Evolutionary conservation across 306 rosid species (phyloP), one percentile per base, ranked within the genome.

Genomic region (Prunus mira): DNA sequence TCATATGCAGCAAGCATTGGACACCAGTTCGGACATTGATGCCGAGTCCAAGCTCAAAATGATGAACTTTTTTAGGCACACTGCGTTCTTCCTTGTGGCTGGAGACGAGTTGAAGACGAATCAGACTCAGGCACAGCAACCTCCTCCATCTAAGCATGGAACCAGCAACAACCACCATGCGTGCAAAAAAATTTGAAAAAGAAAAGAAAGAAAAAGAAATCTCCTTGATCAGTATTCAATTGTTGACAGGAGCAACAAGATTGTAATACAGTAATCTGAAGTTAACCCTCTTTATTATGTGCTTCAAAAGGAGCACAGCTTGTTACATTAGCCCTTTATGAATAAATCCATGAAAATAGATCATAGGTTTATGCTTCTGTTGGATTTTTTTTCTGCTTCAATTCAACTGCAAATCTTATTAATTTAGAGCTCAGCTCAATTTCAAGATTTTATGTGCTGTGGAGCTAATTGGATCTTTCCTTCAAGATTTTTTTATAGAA

Each of bases 31-130:
- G 3, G 91, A 83, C 3, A 88, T 88, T 51, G 93, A 92, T 77
- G 83, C 87, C 63, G 97, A 89, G 66, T 90, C 97, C 5, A 95
- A 83, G 85, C 50, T 70, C 78, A 92, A 72, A 80, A 68, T 95
- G 85, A 72, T 72, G 60, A 95, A 89, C 82, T 95, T 95, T 74
- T 92, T 89, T 80, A 89, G 96, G 85, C 95, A 90, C 88, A 91
- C 98, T 12, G 93, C 96, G 41, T 92, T 87, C 80, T 92, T 95
- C 83, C 89, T 95, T 34, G 96, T 92, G 79, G 96, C 97, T 34
- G 97, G 97, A 27, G 81, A 90, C 79, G 85, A 88, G 68, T 74
- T 80, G 74, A 90, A 88, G 89, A 83, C 81, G 88, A 76, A 79
- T 81, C 95, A 82, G 63, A 82, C 38, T 14, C 76, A 14, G 14